Percentiles rank a stretch among this genome's conserved stretches.
phyloP scores from a whole-genome alignment of 2,329 filamentous ascomycete species.

The Ceratocystis eucalypticola region DNA sequence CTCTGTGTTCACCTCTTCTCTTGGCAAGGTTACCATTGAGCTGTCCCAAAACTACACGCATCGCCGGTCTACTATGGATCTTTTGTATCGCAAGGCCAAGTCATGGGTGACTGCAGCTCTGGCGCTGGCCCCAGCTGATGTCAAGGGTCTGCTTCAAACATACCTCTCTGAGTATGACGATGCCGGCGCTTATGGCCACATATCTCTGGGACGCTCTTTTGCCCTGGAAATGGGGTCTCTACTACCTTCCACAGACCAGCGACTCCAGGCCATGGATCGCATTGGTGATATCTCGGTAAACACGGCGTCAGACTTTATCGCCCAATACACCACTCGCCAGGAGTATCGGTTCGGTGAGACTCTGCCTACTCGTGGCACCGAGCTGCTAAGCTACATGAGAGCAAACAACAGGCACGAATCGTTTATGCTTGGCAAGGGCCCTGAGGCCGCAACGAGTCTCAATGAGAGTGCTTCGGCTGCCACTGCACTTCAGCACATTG shows the following conservation, averaged over 20 bases:
- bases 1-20: constrained; percentile 62
- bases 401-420: constrained; percentile 43
- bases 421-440: constrained; percentile 38
- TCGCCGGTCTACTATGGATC: constrained; percentile 64
- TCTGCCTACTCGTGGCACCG: constrained; percentile 52
- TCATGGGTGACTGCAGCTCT: constrained; percentile 70
- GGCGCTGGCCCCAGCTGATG: constrained; percentile 74
- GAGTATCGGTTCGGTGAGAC: constrained; percentile 83
- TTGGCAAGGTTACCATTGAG: constrained; percentile 69
- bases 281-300: constrained; percentile 66
- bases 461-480: constrained; percentile 44
- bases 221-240: constrained; percentile 81
- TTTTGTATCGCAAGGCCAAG: constrained; percentile 62
- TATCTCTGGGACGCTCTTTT: constrained; percentile 86
- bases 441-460: neutral
- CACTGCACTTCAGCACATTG: constrained; percentile 57
- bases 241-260: constrained; percentile 75
- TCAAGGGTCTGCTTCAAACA: constrained; percentile 90
- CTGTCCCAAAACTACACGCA: constrained; percentile 88
- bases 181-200: constrained; percentile 70
- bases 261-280: constrained; percentile 66
- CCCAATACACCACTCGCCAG: constrained; percentile 92
- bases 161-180: constrained; percentile 93
- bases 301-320: constrained; percentile 87
- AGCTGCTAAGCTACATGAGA: constrained; percentile 41